Percentiles rank a stretch among this genome's conserved stretches.
These are phyloP conservation scores for Aethionema arabicum DNA, from an alignment of 345 rosid species.

Conservation along the genomic window DNA sequence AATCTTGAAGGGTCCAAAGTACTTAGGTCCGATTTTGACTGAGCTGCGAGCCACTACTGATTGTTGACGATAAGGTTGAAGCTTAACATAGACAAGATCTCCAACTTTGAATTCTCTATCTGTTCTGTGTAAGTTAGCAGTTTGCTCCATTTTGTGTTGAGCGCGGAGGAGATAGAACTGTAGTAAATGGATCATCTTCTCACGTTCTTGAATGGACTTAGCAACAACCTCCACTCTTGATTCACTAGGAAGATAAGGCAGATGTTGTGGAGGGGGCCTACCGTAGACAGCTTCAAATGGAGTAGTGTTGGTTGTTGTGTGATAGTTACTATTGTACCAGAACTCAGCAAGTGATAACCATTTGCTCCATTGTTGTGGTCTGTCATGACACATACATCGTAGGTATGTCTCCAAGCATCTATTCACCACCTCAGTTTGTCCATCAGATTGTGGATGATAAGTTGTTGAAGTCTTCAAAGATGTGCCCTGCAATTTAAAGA, in stretches of 20 bases:
- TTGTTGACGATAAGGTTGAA: neutral
- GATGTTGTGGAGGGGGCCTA: no score
- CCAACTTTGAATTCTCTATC: neutral
- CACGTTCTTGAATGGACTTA: no score
- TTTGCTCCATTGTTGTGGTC: neutral
- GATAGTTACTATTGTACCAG: neutral
- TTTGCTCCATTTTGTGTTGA: neutral
- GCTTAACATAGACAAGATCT: neutral
- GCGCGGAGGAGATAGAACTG: neutral
- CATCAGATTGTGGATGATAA: no score
- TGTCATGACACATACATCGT: neutral
- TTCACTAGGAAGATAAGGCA: neutral
- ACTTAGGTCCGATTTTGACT: neutral
- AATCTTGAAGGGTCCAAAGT: neutral
- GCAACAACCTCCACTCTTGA: neutral
- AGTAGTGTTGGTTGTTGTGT: neutral
- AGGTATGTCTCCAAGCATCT: neutral
- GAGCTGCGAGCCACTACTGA: neutral
- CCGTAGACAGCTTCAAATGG: constrained; percentile 5
- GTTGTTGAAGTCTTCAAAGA: no score
- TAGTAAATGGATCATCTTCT: neutral
- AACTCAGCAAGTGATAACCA: neutral
- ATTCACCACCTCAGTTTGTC: no score
- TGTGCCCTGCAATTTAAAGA: no score
- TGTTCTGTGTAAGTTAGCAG: neutral